These are phyloP conservation scores for Yamadazyma siamensis DNA, from an alignment of 1,139 yeast genomes.

Conservation along the genomic window DNA sequence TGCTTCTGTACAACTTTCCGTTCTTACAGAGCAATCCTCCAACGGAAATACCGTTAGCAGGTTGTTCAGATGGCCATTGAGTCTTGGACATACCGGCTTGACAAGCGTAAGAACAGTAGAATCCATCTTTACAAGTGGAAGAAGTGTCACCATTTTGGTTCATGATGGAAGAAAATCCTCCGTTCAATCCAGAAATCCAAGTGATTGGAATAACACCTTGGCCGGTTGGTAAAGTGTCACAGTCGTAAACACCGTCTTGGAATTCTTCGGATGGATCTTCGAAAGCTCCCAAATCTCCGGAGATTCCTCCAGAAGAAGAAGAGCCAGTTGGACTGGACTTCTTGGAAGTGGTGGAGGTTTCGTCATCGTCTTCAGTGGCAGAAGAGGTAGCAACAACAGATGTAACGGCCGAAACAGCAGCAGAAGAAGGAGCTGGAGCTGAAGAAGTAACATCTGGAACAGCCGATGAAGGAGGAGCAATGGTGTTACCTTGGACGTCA, in stretches of 20 bases:
- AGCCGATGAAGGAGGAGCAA: slow-evolving; percentile 15
- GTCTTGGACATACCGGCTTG: slow-evolving; percentile 96
- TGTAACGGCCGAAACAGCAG: slow-evolving; percentile 10
- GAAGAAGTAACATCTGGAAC: slow-evolving; percentile 6
- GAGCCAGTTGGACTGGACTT: slow-evolving; percentile 15
- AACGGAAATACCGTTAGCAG: slow-evolving; percentile 79
- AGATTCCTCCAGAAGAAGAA: slow-evolving; percentile 34
- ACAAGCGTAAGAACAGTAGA: slow-evolving; percentile 95
- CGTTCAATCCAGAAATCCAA: slow-evolving; percentile 62
- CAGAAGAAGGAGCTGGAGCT: slow-evolving; percentile 5
- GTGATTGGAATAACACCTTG: slow-evolving; percentile 85
- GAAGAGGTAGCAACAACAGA: slow-evolving; percentile 18
- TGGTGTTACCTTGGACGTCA: slow-evolving; percentile 30
- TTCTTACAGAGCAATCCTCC: slow-evolving; percentile 83
- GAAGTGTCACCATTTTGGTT: slow-evolving; percentile 63
- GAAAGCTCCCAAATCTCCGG: slow-evolving; percentile 58
- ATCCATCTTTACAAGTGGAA: slow-evolving; percentile 72
- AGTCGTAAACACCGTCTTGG: slow-evolving; percentile 75
- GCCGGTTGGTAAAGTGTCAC: slow-evolving; percentile 82
- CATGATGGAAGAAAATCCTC: slow-evolving; percentile 89
- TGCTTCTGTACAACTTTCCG: slow-evolving; percentile 79
- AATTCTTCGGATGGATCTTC: slow-evolving; percentile 54
- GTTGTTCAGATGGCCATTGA: slow-evolving; percentile 90
- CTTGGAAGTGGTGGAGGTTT: slow-evolving; percentile 15
- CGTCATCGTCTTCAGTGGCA: slow-evolving; percentile 25